phyloP scores from a whole-genome alignment of 768 basidiomycete genomes.

The Favolaschia claudopus region DNA sequence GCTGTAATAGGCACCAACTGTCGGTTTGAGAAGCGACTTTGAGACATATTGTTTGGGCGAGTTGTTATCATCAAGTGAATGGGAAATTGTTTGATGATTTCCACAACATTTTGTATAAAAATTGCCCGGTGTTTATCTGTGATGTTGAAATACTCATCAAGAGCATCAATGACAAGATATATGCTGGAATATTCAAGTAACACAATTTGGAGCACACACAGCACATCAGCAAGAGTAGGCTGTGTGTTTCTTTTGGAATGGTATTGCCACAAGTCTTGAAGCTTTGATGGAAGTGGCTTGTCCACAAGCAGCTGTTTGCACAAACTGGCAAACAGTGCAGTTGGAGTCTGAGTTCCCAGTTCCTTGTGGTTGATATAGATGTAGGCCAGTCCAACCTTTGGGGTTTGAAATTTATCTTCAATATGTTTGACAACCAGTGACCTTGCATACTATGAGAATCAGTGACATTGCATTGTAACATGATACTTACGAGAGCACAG shows the following conservation, averaged over 20 bases:
- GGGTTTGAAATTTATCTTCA: not conserved
- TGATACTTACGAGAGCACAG: constrained; percentile 6
- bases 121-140: not conserved
- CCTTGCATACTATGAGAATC: not conserved
- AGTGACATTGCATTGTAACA: not conserved
- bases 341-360: not conserved
- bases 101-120: not conserved
- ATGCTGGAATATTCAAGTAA: not conserved
- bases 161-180: constrained; percentile 1
- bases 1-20: not conserved
- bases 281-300: not conserved
- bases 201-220: not conserved
- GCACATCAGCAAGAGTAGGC: not conserved
- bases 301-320: not conserved
- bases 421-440: not conserved
- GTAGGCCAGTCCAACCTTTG: not conserved
- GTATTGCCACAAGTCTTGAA: not conserved
- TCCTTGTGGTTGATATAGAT: not conserved
- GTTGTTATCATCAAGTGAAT: constrained; percentile 2
- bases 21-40: not conserved
- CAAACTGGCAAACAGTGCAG: not conserved
- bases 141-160: constrained; percentile 10
- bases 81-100: not conserved
- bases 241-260: not conserved
- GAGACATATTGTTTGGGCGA: not conserved